Evolutionary conservation across 2,329 filamentous ascomycete genomes (phyloP).

Genomic region (Monosporascus ibericus): DNA sequence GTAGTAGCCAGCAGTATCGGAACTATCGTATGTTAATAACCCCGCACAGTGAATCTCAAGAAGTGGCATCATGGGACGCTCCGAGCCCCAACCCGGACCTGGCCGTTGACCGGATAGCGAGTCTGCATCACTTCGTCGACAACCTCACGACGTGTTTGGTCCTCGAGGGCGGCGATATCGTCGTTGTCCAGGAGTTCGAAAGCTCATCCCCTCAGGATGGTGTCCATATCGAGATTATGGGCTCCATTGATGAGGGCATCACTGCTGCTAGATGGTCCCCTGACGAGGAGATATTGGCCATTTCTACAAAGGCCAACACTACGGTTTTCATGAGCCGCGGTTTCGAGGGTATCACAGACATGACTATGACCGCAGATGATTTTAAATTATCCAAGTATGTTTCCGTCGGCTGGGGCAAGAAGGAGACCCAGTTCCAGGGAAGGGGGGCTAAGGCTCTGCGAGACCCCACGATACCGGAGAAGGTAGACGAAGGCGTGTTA

Average conservation of each 20-base stretch:
- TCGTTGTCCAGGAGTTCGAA: conserved; percentile 70
- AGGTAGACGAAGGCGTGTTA: conserved; percentile 74
- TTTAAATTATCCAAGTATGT: conserved; percentile 87
- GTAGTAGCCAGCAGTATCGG: not conserved
- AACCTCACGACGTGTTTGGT: conserved; percentile 72
- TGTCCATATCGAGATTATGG: conserved; percentile 88
- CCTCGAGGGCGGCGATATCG: conserved; percentile 83
- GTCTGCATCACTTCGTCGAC: conserved; percentile 80
- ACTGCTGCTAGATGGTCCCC: conserved; percentile 87
- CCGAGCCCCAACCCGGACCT: conserved; percentile 73
- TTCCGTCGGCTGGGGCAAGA: conserved; percentile 96
- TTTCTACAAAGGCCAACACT: conserved; percentile 73
- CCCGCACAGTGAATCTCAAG: conserved; percentile 28
- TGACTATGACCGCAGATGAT: conserved; percentile 67
- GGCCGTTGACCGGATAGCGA: conserved; percentile 67
- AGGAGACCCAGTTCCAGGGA: conserved; percentile 95
- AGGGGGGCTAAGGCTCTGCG: conserved; percentile 78
- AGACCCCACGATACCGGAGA: conserved; percentile 92
- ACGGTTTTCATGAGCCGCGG: conserved; percentile 88
- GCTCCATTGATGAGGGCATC: conserved; percentile 89
- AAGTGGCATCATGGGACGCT: conserved; percentile 83
- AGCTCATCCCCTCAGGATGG: conserved; percentile 42
- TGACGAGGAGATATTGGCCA: conserved; percentile 82
- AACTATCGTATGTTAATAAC: conserved; percentile 16
- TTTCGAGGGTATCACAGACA: conserved; percentile 78